Evolutionary conservation across 2,329 filamentous ascomycete species (phyloP).

Genomic region (Seiridium cupressi): DNA sequence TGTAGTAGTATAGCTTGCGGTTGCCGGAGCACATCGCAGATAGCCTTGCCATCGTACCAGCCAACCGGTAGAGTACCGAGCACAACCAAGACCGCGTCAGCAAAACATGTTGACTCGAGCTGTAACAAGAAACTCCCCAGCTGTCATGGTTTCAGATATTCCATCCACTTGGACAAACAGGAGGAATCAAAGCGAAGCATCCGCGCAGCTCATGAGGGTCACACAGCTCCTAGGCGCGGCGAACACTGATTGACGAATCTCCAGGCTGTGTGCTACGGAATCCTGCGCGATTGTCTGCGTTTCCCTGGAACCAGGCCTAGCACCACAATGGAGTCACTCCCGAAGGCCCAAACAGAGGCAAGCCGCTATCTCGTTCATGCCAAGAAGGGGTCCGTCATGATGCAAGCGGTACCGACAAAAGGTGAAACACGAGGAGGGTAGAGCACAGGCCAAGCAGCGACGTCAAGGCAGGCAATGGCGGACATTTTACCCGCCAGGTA

Average conservation of each 20-base stretch:
- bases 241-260: background rate
- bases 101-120: background rate
- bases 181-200: slow-evolving; percentile 2
- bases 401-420: slow-evolving; percentile 2
- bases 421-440: slow-evolving; percentile 3
- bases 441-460: slow-evolving; percentile 7
- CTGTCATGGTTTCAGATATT: slow-evolving; percentile 8
- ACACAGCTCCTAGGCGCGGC: background rate
- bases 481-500: slow-evolving; percentile 4
- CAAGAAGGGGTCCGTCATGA: background rate
- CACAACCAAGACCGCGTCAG: slow-evolving; percentile 2
- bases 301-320: background rate
- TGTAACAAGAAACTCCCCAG: slow-evolving; percentile 3
- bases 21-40: background rate
- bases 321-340: background rate
- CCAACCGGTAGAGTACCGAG: background rate
- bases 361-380: background rate
- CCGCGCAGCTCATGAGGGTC: background rate
- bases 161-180: slow-evolving; percentile 4
- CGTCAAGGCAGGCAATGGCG: background rate
- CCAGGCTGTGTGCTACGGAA: background rate
- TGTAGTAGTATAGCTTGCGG: background rate
- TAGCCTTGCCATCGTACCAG: background rate
- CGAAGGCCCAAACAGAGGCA: background rate
- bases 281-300: background rate